A percentile compares a stretch with the other conserved stretches of the same genome.
These are phyloP conservation scores for Flueggea neowawraea DNA, from an alignment of 441 rosid genomes.

Conservation along the genomic window DNA sequence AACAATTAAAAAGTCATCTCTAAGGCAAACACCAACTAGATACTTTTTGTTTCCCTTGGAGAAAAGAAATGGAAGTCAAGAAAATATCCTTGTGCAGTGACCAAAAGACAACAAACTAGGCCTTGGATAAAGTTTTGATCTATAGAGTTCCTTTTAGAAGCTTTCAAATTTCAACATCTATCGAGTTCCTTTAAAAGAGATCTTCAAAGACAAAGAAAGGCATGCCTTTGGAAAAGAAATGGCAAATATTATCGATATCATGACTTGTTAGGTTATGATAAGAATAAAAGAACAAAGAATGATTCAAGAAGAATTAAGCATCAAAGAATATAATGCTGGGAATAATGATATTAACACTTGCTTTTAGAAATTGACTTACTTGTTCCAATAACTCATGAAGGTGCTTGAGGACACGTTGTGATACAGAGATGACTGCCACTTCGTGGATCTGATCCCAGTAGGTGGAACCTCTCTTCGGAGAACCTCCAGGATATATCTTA, in stretches of 20 bases:
- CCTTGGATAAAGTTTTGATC: not conserved
- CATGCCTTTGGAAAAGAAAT: not conserved
- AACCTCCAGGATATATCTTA: slow-evolving; percentile 99
- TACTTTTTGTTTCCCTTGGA: too few species aligned
- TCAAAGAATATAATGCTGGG: not conserved
- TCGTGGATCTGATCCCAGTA: slow-evolving; percentile 97
- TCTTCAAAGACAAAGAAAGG: not conserved
- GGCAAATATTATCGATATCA: not conserved
- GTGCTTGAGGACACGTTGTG: slow-evolving; percentile 78
- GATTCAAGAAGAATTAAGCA: too few species aligned
- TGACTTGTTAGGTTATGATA: not conserved
- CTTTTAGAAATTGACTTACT: slow-evolving; percentile 33
- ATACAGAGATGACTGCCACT: slow-evolving; percentile 75
- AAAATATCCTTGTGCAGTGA: not conserved
- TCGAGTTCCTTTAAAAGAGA: not conserved
- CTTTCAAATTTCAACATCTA: not conserved
- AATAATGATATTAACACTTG: not conserved
- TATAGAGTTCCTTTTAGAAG: slow-evolving; percentile 1
- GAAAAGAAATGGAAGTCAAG: not conserved
- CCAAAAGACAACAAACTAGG: not conserved
- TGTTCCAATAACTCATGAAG: slow-evolving; percentile 84
- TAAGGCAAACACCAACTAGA: too few species aligned
- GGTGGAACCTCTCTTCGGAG: slow-evolving; percentile 81
- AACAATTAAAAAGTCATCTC: too few species aligned
- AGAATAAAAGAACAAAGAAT: not conserved